Conservation (phyloP, 2,329 filamentous ascomycete genomes). For the Trichoderma sp. region DNA sequence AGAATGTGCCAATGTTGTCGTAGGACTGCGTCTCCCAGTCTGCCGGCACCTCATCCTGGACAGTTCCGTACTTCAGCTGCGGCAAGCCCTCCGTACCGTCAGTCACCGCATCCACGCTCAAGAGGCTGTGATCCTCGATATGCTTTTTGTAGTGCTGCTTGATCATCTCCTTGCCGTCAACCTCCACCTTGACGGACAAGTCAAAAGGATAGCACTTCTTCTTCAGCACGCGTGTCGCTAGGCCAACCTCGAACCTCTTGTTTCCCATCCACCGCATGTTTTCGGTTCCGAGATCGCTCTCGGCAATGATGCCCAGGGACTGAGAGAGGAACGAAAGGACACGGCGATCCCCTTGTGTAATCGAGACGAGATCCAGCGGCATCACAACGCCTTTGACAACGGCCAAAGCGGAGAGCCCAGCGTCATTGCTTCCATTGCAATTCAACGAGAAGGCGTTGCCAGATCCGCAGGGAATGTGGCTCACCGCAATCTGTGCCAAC, state of each 20-base stretch:
- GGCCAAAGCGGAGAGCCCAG: slow-evolving; percentile 75
- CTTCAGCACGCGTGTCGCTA: slow-evolving; percentile 73
- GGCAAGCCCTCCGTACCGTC: slow-evolving; percentile 62
- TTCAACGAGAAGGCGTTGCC: slow-evolving; percentile 95
- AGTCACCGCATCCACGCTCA: slow-evolving; percentile 33
- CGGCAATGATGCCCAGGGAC: slow-evolving; percentile 84
- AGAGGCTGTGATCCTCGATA: slow-evolving; percentile 40
- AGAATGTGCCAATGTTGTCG: slow-evolving; percentile 87
- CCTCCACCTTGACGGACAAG: slow-evolving; percentile 79
- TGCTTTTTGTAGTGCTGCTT: slow-evolving; percentile 69
- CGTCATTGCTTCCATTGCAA: slow-evolving; percentile 75
- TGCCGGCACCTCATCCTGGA: slow-evolving; percentile 73
- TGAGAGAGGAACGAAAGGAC: slow-evolving; percentile 90
- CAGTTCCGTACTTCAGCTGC: slow-evolving; percentile 73
- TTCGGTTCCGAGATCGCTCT: slow-evolving; percentile 87
- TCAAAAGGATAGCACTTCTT: slow-evolving; percentile 87
- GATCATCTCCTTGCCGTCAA: slow-evolving; percentile 73
- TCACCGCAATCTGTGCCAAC: slow-evolving; percentile 75
- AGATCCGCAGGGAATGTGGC: slow-evolving; percentile 87
- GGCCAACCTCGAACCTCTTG: slow-evolving; percentile 80
- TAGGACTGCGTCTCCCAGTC: slow-evolving; percentile 75
- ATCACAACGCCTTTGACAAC: slow-evolving; percentile 87
- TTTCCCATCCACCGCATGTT: slow-evolving; percentile 91
- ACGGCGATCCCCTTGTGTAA: slow-evolving; percentile 77
- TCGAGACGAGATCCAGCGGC: slow-evolving; percentile 80